Evolutionary conservation across 2,329 filamentous ascomycete species (phyloP), one percentile per base, ranked within the genome.

Genomic region (Macrophomina tecta): DNA sequence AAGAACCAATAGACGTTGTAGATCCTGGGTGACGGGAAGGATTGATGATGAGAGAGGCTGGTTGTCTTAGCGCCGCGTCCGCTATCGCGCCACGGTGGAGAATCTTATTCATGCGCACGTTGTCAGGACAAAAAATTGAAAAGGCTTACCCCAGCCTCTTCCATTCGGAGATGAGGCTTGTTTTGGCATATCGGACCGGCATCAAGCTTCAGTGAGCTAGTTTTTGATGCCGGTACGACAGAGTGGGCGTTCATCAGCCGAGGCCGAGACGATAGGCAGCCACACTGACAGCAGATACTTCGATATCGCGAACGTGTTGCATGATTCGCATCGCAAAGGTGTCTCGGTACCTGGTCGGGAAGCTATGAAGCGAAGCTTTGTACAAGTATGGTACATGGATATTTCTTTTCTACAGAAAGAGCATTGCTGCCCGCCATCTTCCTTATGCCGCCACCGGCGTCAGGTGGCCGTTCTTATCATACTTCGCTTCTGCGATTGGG

Each of bases 391-490:
- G 5, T 52, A 52, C 49, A 52, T 12, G 30, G 49, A 34, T n/a
- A 5, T 45, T 45, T 34, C 30, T 52, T 32, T 30, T 52, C 49
- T 52, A 52, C 49, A 52, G n/a, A 62, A n/a, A 12, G 1, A 12
- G 5, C 23, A 23, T 9, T 49, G 30, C n/a, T 12, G 36, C 36
- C 36, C 36, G 36, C 11, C 16, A 45, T 45, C 42, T 14, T 9
- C n/a, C 14, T 23, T 53, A 66, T 69, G 72, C 74, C 18, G 84
- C 79, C 46, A 86, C 79, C 12, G 86, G 84, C 66, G 80, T 86
- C 62, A 93, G 79, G 70, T 88, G 85, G 3, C 91, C 91, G 73
- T 92, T 88, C 72, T 92, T 88, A 79, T 93, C 91, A 78, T 94
- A 94, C 77, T 86, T 90, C 63, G 91, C 91, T 80, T 93, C 90